Conservation (phyloP, 139 green algal species). For the Ettlia oleoabundans region DNA sequence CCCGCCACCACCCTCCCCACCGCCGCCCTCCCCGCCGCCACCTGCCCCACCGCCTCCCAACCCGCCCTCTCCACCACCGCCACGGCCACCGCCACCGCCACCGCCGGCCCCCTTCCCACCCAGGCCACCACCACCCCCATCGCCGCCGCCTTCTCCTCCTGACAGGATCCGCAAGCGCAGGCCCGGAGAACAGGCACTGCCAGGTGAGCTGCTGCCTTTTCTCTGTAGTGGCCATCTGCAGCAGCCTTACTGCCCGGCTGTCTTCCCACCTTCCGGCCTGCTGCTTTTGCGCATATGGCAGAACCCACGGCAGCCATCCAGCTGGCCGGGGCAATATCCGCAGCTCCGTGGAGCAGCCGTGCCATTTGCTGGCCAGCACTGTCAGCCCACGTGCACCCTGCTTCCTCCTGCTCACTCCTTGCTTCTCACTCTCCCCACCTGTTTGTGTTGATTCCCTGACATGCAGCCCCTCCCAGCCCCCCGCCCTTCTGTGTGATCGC, state of each 20-base stretch:
- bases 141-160: background rate
- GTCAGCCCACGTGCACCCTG: too few relatives aligned
- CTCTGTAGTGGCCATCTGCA: background rate
- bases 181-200: background rate
- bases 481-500: background rate
- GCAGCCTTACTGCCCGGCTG: background rate
- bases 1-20: background rate
- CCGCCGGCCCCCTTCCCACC: background rate
- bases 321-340: too few relatives aligned
- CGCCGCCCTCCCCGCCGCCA: background rate
- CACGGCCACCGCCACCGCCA: background rate
- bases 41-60: background rate
- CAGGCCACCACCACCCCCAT: background rate
- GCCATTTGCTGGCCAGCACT: too few relatives aligned
- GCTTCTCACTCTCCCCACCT: background rate
- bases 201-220: background rate
- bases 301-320: too few relatives aligned
- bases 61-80: background rate
- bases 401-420: too few relatives aligned
- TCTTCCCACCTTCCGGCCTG: background rate
- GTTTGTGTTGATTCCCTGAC: too few relatives aligned
- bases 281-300: too few relatives aligned
- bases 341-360: too few relatives aligned
- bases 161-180: background rate
- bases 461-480: background rate